A percentile compares a stretch with the other conserved stretches of the same genome.
Conservation (phyloP, 208 protist species). For the Leishmania amazonensis region DNA sequence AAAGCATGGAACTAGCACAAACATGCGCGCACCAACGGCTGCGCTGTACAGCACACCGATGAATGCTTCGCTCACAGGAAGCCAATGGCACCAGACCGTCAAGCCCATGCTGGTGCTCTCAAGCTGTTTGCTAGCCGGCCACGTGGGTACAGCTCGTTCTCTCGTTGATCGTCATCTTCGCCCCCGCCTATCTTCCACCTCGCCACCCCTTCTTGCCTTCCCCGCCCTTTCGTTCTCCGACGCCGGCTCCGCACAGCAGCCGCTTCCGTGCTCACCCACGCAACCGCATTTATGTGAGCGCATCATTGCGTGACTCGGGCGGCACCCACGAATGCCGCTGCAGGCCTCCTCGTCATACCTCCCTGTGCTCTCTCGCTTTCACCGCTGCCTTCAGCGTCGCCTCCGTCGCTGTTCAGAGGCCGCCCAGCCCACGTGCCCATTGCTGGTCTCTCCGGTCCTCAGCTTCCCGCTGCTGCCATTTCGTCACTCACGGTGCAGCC, state of each 20-base stretch:
- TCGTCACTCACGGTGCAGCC: slow-evolving; percentile 24
- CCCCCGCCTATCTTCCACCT: background rate
- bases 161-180: background rate
- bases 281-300: background rate
- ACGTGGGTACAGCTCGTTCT: background rate
- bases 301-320: background rate
- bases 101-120: background rate
- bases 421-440: background rate
- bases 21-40: background rate
- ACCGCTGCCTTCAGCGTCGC: background rate
- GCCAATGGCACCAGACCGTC: too few species aligned
- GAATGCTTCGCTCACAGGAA: background rate
- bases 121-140: background rate
- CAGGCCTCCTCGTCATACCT: background rate
- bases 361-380: background rate
- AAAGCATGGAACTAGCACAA: background rate
- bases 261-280: background rate
- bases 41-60: background rate
- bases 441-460: background rate
- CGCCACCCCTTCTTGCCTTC: background rate
- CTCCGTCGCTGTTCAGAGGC: background rate
- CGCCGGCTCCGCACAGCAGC: background rate
- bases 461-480: background rate
- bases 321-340: background rate
- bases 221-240: background rate